A percentile compares a stretch with the other conserved stretches of the same genome.
These are phyloP conservation scores for Ophiocordyceps camponoti-leonardi DNA, from an alignment of 2,329 filamentous ascomycete species.

Conservation along the genomic window DNA sequence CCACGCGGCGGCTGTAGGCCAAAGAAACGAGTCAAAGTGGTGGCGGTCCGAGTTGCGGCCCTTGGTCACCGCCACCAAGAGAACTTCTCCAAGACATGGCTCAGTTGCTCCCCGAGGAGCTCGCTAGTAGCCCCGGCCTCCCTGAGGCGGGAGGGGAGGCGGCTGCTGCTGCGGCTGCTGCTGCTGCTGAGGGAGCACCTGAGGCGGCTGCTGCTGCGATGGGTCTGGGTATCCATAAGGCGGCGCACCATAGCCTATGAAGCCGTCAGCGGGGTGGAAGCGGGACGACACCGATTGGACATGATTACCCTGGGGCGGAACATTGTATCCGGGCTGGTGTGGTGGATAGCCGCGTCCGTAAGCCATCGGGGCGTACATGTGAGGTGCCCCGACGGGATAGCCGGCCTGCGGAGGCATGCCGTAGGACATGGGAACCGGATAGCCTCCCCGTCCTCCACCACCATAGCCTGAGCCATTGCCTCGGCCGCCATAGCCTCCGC, in stretches of 20 bases:
- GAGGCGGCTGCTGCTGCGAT: slow-evolving; percentile 6
- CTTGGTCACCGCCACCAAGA: not conserved
- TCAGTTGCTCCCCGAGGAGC: not conserved
- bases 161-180: slow-evolving; percentile 2
- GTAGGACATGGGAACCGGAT: slow-evolving; percentile 22
- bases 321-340: slow-evolving; percentile 17
- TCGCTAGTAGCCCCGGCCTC: slow-evolving; percentile 8
- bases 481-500: slow-evolving; percentile 20
- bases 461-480: slow-evolving; percentile 17
- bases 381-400: slow-evolving; percentile 15
- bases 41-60: not conserved
- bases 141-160: slow-evolving; percentile 7
- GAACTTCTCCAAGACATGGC: not conserved
- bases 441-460: slow-evolving; percentile 27
- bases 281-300: not conserved
- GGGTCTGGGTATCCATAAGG: slow-evolving; percentile 24
- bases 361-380: slow-evolving; percentile 18
- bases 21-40: not conserved
- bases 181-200: slow-evolving; percentile 2
- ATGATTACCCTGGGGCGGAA: slow-evolving; percentile 22
- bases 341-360: slow-evolving; percentile 22
- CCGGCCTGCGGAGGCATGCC: slow-evolving; percentile 19
- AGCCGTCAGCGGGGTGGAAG: slow-evolving; percentile 3
- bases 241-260: slow-evolving; percentile 18
- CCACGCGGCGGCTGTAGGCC: not conserved